These are phyloP conservation scores for Parmelia sp. DNA, from an alignment of 495 filamentous ascomycete genomes.

Conservation along the genomic window DNA sequence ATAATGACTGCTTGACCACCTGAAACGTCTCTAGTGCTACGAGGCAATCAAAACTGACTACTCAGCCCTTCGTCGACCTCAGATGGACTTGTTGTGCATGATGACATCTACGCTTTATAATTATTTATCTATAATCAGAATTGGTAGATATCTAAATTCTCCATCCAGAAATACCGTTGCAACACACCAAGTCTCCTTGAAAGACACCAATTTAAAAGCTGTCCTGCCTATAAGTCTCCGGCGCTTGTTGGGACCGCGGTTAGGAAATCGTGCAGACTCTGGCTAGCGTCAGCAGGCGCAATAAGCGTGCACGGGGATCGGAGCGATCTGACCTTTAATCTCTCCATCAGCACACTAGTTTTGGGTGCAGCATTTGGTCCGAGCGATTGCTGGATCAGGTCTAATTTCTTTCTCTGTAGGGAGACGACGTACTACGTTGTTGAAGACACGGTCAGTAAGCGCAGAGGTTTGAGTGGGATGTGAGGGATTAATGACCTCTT, in stretches of 20 bases:
- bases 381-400: constrained; percentile 15
- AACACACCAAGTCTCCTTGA: not conserved
- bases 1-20: too few species aligned
- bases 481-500: constrained; percentile 6
- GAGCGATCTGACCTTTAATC: not conserved
- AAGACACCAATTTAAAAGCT: not conserved
- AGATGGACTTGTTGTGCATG: not conserved
- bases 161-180: too few species aligned
- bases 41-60: too few species aligned
- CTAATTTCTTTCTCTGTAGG: constrained; percentile 12
- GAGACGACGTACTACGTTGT: constrained; percentile 13
- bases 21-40: too few species aligned
- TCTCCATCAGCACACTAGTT: constrained; percentile 3
- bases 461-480: not conserved
- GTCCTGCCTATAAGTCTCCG: not conserved
- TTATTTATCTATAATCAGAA: not conserved
- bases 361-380: not conserved
- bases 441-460: constrained; percentile 1
- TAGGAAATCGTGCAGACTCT: constrained; percentile 8
- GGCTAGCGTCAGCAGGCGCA: not conserved
- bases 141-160: not conserved
- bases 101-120: too few species aligned
- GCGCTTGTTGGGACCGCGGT: not conserved
- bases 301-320: not conserved
- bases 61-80: too few species aligned